Conservation (phyloP, 495 filamentous ascomycete genomes). For the Neurospora discreta region DNA sequence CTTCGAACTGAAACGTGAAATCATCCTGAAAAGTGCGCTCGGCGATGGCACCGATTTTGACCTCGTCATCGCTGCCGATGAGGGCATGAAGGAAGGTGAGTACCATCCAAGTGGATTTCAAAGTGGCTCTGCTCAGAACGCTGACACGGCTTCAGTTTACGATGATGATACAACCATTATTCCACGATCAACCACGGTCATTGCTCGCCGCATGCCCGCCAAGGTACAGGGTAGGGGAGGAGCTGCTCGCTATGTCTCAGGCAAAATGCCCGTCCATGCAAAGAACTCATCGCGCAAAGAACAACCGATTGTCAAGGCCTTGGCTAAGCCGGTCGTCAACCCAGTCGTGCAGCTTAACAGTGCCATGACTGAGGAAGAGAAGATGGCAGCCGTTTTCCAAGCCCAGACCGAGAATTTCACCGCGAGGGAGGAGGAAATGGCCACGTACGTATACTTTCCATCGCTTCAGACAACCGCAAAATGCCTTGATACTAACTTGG, state of each 20-base stretch:
- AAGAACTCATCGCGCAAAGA: slow-evolving; percentile 68
- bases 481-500: slow-evolving; percentile 26
- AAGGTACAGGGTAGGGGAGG: slow-evolving; percentile 69
- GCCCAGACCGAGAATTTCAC: slow-evolving; percentile 78
- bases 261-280: slow-evolving; percentile 88
- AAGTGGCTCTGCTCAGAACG: background rate
- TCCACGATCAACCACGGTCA: slow-evolving; percentile 83
- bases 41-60: slow-evolving; percentile 97
- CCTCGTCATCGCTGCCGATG: slow-evolving; percentile 81
- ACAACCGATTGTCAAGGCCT: slow-evolving; percentile 35
- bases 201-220: slow-evolving; percentile 80
- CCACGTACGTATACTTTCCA: slow-evolving; percentile 55
- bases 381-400: slow-evolving; percentile 79
- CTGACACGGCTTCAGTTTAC: slow-evolving; percentile 50
- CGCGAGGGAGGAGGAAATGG: slow-evolving; percentile 82
- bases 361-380: slow-evolving; percentile 79
- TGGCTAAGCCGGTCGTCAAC: slow-evolving; percentile 42
- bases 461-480: background rate
- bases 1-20: slow-evolving; percentile 96
- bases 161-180: slow-evolving; percentile 96
- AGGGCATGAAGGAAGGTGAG: slow-evolving; percentile 77
- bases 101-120: slow-evolving; percentile 2
- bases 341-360: slow-evolving; percentile 51
- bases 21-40: slow-evolving; percentile 83
- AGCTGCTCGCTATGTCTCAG: slow-evolving; percentile 90